A percentile compares a stretch with the other conserved stretches of the same genome.
These are phyloP conservation scores for Cladosporium sp. DNA, from an alignment of 2,329 filamentous ascomycete genomes.

Conservation along the genomic window DNA sequence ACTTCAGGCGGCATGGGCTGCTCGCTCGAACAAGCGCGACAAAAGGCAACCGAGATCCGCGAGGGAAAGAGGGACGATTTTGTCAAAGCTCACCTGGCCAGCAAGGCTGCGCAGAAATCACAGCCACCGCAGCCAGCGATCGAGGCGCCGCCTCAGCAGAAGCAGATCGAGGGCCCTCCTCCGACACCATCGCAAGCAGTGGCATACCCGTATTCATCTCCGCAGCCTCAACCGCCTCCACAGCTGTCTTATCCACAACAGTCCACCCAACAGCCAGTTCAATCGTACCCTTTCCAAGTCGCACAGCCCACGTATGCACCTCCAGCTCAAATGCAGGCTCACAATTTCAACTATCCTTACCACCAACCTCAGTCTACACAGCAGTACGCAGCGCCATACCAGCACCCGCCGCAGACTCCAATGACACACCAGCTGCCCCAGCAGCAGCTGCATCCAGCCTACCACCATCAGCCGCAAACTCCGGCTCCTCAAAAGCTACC, in stretches of 20 bases:
- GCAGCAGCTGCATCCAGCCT: background rate
- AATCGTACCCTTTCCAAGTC: background rate
- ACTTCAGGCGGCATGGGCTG: constrained; percentile 6
- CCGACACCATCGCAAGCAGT: background rate
- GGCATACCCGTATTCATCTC: background rate
- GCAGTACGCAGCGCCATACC: background rate
- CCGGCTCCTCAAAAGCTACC: background rate
- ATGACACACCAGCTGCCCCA: background rate
- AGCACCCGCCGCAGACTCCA: background rate
- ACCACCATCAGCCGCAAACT: background rate
- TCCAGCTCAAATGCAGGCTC: background rate
- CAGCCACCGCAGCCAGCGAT: background rate
- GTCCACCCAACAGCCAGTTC: background rate
- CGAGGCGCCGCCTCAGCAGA: background rate
- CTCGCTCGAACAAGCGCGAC: background rate
- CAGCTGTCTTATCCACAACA: background rate
- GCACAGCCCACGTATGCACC: background rate
- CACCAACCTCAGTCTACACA: background rate
- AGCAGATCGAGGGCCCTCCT: background rate
- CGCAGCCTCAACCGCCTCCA: background rate
- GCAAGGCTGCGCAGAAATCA: background rate
- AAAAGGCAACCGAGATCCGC: constrained; percentile 1
- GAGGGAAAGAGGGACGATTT: constrained; percentile 3
- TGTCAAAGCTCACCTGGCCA: background rate
- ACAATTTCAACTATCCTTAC: background rate